These are phyloP conservation scores for Xerocomus minutiporus DNA, from an alignment of 1,284 basidiomycete genomes.

Conservation along the genomic window DNA sequence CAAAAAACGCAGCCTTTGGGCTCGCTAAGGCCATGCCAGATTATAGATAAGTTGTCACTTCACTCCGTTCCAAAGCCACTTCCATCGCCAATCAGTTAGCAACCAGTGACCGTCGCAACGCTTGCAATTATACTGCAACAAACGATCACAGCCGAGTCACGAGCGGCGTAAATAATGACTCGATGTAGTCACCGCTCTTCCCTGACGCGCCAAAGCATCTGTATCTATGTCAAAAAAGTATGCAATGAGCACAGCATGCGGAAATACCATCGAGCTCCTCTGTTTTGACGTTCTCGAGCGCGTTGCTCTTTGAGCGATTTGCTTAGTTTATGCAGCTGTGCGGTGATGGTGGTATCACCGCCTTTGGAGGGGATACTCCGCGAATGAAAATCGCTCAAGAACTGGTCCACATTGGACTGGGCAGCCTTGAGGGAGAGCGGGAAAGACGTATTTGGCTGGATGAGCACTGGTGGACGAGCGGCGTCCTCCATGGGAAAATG, in stretches of 20 bases:
- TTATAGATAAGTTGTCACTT: no score
- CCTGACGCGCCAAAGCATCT: background rate
- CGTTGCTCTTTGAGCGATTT: constrained; percentile 43
- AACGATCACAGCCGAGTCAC: no score
- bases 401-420: constrained; percentile 39
- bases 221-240: constrained; percentile 3
- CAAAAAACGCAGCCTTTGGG: no score
- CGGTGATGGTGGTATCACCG: constrained; percentile 46
- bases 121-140: no score
- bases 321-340: constrained; percentile 51
- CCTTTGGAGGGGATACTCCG: constrained; percentile 43
- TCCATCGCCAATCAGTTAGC: no score
- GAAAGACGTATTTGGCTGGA: constrained; percentile 36
- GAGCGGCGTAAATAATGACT: no score
- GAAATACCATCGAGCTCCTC: constrained; percentile 5
- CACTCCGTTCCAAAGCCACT: no score
- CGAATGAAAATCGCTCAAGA: constrained; percentile 44
- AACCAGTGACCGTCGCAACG: no score
- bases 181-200: background rate
- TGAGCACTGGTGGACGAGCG: constrained; percentile 45
- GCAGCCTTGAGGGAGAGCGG: constrained; percentile 38
- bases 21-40: no score
- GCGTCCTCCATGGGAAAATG: constrained; percentile 42
- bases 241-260: no score
- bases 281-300: constrained; percentile 20